Percentiles rank a stretch among this genome's conserved stretches.
Evolutionary conservation across 2,329 filamentous ascomycete genomes (phyloP).

Genomic region (Colletotrichum endophyticum): DNA sequence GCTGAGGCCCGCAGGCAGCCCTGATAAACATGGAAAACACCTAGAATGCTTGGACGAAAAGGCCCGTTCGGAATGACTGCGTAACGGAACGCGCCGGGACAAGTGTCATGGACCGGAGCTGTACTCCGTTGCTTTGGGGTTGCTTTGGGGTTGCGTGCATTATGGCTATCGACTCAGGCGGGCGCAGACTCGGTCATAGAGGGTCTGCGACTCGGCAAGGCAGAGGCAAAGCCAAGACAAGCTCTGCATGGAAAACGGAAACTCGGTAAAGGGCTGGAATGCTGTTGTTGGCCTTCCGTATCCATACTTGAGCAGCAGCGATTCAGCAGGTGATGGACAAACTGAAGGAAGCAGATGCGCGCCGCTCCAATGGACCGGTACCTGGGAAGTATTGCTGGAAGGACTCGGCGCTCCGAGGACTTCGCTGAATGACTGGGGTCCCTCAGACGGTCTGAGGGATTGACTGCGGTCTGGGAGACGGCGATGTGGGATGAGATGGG

Average conservation of each 20-base stretch:
- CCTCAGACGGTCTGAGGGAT: background rate
- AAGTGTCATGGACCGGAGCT: background rate
- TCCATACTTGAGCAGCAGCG: background rate
- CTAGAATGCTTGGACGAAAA: background rate
- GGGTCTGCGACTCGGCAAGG: background rate
- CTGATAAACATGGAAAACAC: background rate
- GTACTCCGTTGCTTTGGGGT: background rate
- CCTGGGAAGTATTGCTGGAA: slow-evolving; percentile 1
- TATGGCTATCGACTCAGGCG: background rate
- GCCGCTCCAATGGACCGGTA: slow-evolving; percentile 18
- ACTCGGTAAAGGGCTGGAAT: background rate
- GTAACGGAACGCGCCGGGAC: background rate
- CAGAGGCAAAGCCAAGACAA: background rate
- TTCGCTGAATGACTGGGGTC: slow-evolving; percentile 1
- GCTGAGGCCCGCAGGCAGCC: too few relatives aligned
- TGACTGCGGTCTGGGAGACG: background rate
- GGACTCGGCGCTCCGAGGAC: slow-evolving; percentile 7
- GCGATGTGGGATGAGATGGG: slow-evolving; percentile 16
- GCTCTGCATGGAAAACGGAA: background rate
- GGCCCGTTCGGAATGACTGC: background rate
- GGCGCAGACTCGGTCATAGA: background rate
- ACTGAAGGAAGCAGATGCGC: background rate
- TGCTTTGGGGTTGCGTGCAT: background rate
- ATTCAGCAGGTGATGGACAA: background rate
- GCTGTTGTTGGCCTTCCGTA: background rate